Percentiles rank a stretch among this genome's conserved stretches.
phyloP scores from a whole-genome alignment of 805 yeast species.

The Metschnikowia cerradonensis region DNA sequence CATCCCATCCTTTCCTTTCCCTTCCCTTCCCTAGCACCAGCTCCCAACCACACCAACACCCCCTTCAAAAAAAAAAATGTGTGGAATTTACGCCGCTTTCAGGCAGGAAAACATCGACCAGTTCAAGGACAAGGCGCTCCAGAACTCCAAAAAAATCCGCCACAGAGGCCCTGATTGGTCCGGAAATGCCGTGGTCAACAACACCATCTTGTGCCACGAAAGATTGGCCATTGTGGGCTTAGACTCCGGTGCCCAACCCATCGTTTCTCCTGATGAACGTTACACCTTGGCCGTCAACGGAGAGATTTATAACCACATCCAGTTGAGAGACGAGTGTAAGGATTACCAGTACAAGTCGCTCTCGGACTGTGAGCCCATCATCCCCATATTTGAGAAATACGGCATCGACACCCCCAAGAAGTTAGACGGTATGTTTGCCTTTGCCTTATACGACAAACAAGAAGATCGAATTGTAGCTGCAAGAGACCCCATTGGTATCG shows the following conservation, averaged over 20 bases:
- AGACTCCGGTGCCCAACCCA: constrained; percentile 98
- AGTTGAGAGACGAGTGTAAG: constrained; percentile 69
- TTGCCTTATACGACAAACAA: constrained; percentile 80
- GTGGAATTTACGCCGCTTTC: constrained; percentile 96
- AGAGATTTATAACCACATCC: constrained; percentile 96
- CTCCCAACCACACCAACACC: too few relatives aligned
- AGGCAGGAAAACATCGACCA: constrained; percentile 73
- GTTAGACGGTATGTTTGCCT: constrained; percentile 98
- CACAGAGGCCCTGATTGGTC: constrained; percentile 99
- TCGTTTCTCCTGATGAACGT: constrained; percentile 72
- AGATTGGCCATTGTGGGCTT: constrained; percentile 96
- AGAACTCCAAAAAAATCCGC: constrained; percentile 86
- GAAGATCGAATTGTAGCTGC: constrained; percentile 91
- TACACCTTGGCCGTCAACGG: constrained; percentile 87
- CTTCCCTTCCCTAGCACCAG: background rate
- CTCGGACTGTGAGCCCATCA: constrained; percentile 96
- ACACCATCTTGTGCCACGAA: constrained; percentile 87
- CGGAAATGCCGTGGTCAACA: constrained; percentile 84
- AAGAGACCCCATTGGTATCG: constrained; percentile 97
- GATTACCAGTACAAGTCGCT: constrained; percentile 79
- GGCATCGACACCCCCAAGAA: constrained; percentile 87
- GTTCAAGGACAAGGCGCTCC: constrained; percentile 85
- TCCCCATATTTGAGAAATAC: constrained; percentile 84
- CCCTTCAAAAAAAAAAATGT: constrained; percentile 47
- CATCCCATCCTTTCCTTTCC: background rate